Conservation (phyloP, 2,329 filamentous ascomycete genomes). For the Didymella arachidicola region DNA sequence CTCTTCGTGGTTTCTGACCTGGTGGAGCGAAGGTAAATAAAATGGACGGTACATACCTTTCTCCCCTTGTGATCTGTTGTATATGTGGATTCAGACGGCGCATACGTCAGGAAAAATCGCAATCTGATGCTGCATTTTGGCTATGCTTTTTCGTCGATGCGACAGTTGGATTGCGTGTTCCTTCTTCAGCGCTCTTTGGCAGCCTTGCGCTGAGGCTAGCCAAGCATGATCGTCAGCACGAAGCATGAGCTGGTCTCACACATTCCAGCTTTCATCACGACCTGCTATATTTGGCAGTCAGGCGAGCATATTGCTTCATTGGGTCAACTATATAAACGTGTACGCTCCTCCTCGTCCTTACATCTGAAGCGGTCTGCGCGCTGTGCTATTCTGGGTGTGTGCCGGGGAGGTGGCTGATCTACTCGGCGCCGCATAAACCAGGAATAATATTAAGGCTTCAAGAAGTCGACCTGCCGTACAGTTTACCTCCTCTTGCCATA, state of each 20-base stretch:
- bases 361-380: conserved; percentile 7
- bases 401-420: background rate
- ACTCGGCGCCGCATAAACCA: background rate
- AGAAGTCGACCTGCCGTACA: background rate
- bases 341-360: conserved; percentile 8
- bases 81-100: background rate
- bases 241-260: conserved; percentile 7
- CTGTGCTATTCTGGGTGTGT: conserved; percentile 14
- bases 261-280: conserved; percentile 14
- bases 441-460: background rate
- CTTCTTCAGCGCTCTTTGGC: background rate
- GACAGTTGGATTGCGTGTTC: background rate
- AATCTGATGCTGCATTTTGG: background rate
- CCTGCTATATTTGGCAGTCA: conserved; percentile 16
- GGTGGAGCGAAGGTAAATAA: conserved; percentile 58
- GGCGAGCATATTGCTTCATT: conserved; percentile 4
- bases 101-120: background rate
- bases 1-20: conserved; percentile 52
- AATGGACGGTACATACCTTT: conserved; percentile 54
- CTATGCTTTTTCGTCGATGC: background rate
- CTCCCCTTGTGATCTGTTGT: conserved; percentile 2
- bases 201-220: background rate
- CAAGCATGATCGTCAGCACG: conserved; percentile 1
- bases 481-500: background rate
- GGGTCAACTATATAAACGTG: background rate